Conservation (phyloP, 2,329 filamentous ascomycete genomes). For the Alternaria burnsii region DNA sequence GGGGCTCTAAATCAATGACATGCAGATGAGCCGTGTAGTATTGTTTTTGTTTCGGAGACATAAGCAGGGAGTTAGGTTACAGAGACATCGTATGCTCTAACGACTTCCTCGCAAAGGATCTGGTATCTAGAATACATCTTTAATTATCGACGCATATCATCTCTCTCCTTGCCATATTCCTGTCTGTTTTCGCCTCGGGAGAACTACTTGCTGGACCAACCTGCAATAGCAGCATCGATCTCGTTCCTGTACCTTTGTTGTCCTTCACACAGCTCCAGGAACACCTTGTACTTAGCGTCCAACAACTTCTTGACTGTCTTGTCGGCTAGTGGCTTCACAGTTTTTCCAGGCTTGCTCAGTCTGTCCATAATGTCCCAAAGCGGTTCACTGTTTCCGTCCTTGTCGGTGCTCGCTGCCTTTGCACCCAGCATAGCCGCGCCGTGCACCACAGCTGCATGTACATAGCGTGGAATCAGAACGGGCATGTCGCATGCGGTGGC, state of each 20-base stretch:
- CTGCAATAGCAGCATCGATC: conserved; percentile 68
- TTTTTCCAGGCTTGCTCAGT: conserved; percentile 91
- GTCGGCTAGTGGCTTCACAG: conserved; percentile 78
- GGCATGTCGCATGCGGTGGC: conserved; percentile 92
- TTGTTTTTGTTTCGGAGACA: conserved; percentile 8
- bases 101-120: conserved; percentile 3
- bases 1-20: neutral
- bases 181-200: neutral
- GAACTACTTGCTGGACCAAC: conserved; percentile 33
- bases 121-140: conserved; percentile 12
- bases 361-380: conserved; percentile 98
- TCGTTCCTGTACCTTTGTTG: conserved; percentile 83
- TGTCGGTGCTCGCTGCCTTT: conserved; percentile 88
- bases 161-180: neutral
- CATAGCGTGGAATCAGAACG: conserved; percentile 90
- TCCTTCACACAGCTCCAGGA: conserved; percentile 87
- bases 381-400: conserved; percentile 79
- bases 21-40: neutral
- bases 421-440: conserved; percentile 98
- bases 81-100: neutral
- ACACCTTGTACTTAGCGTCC: conserved; percentile 92
- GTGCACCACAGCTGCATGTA: conserved; percentile 94
- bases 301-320: conserved; percentile 79
- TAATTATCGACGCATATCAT: conserved; percentile 6
- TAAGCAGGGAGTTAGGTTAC: conserved; percentile 4